A percentile compares a stretch with the other conserved stretches of the same genome.
Conservation (phyloP, 768 basidiomycete genomes). For the Tremella fuciformis region DNA sequence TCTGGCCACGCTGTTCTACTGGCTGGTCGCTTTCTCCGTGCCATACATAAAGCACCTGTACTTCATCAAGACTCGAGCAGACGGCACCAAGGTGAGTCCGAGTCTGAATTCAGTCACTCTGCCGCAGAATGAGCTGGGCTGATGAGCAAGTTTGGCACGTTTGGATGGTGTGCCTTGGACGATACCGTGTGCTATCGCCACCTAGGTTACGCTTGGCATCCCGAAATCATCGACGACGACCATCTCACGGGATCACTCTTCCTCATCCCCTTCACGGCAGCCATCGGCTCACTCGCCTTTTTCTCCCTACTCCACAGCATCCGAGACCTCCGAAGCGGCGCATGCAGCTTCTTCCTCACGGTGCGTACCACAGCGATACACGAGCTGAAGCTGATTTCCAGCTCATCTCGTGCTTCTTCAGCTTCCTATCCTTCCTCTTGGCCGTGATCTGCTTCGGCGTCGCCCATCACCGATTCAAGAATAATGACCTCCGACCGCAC, state of each 20-base stretch:
- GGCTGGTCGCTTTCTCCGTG: conserved; percentile 44
- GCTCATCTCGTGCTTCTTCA: conserved; percentile 38
- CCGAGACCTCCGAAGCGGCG: conserved; percentile 21
- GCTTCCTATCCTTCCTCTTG: conserved; percentile 43
- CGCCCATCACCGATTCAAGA: conserved; percentile 33
- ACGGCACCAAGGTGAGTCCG: conserved; percentile 25
- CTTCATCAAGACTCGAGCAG: conserved; percentile 34
- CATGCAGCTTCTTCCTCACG: conserved; percentile 28
- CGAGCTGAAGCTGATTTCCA: conserved; percentile 6
- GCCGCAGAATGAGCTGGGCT: background rate
- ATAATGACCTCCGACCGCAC: conserved; percentile 20
- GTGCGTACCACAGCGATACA: conserved; percentile 23
- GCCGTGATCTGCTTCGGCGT: conserved; percentile 37
- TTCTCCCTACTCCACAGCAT: conserved; percentile 27
- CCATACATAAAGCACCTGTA: conserved; percentile 43
- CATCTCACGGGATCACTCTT: conserved; percentile 39
- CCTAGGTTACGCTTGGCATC: conserved; percentile 39
- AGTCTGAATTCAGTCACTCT: background rate
- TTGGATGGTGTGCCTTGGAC: conserved; percentile 34
- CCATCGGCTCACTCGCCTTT: conserved; percentile 37
- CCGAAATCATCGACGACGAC: conserved; percentile 25
- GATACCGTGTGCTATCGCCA: conserved; percentile 14
- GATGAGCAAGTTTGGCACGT: conserved; percentile 35
- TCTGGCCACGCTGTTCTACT: conserved; percentile 46
- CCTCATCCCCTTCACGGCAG: conserved; percentile 44